Evolutionary conservation across 768 basidiomycete species (phyloP), one percentile per base, ranked within the genome.

Genomic region (Leucocoprinus birnbaumii): DNA sequence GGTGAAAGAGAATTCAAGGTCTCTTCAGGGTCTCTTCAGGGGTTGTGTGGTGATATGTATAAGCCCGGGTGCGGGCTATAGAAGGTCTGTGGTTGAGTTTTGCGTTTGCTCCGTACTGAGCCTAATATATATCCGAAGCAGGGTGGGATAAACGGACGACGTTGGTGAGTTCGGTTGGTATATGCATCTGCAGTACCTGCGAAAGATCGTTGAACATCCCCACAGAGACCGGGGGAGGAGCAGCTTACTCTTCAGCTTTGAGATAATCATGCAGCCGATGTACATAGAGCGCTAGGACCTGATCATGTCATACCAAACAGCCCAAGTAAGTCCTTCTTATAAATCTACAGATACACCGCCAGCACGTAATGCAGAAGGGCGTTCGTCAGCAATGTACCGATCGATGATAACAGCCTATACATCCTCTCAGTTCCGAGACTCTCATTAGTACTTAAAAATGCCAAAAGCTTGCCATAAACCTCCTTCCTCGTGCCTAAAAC

Each of bases 221-320:
- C 37, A 16, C 13, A 4, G 19, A 22, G n/a, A 2, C 7, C 2
- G 14, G 3, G 11, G 27, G 18, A n/a, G 44, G 41, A 1, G 21
- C 13, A 13, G 55, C 86, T 59, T 62, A 95, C 92, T 89, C 85
- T 74, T 98, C 97, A 0, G 97, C 97, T 58, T 93, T 93, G 24
- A 71, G 58, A 66, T 87, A 93, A 64, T 95, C 89, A 37, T 86
- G 80, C 27, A 98, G 75, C 34, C 85, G 83, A 65, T 98, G 88
- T 5, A 95, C 94, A 66, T 98, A 99, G 13, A 96, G 80, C 64
- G 95, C 92, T n/a, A 98, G 80, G 0, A 96, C 94, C 57, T 87
- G 91, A 58, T 97, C 93, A 58, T 98, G 96, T 51, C 91, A 84
- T 1, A 90, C 93, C 57, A 98, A 77, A 43, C 89, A 80, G 9